A percentile compares a stretch with the other conserved stretches of the same genome.
Conservation (phyloP, 1,284 basidiomycete genomes). For the Inonotus hispidus region DNA sequence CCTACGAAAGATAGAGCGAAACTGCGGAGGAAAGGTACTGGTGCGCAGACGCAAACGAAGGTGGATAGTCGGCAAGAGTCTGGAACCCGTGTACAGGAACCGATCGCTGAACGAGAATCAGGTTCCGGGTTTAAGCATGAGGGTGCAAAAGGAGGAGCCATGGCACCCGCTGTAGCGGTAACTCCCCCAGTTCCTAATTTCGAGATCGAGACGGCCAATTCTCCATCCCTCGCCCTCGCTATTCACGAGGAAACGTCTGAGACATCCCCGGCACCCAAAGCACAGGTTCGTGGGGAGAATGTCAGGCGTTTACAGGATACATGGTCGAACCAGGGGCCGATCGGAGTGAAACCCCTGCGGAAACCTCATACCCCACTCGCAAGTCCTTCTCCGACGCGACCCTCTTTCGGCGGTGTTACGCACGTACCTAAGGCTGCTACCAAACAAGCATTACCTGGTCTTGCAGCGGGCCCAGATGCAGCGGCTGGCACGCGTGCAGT, state of each 20-base stretch:
- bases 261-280: not conserved
- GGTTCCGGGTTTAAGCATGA: not conserved
- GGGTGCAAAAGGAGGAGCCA: not conserved
- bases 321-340: constrained; percentile 31
- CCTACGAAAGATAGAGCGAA: constrained; percentile 65
- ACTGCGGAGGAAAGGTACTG: constrained; percentile 46
- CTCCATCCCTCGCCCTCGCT: not conserved
- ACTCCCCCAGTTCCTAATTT: not conserved
- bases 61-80: not conserved
- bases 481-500: not conserved
- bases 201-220: not conserved
- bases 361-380: constrained; percentile 11
- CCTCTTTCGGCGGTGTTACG: constrained; percentile 6
- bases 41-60: not conserved
- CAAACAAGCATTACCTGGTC: constrained; percentile 37
- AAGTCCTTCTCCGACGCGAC: constrained; percentile 8
- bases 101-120: not conserved
- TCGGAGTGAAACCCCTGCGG: constrained; percentile 28
- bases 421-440: constrained; percentile 25
- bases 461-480: constrained; percentile 22
- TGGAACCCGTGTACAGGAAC: not conserved
- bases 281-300: constrained; percentile 15
- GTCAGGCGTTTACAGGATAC: constrained; percentile 26
- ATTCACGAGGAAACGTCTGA: constrained; percentile 9
- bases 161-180: not conserved